A percentile compares a stretch with the other conserved stretches of the same genome.
These are phyloP conservation scores for Stromatinia cepivora DNA, from an alignment of 2,329 filamentous ascomycete genomes.

Conservation along the genomic window DNA sequence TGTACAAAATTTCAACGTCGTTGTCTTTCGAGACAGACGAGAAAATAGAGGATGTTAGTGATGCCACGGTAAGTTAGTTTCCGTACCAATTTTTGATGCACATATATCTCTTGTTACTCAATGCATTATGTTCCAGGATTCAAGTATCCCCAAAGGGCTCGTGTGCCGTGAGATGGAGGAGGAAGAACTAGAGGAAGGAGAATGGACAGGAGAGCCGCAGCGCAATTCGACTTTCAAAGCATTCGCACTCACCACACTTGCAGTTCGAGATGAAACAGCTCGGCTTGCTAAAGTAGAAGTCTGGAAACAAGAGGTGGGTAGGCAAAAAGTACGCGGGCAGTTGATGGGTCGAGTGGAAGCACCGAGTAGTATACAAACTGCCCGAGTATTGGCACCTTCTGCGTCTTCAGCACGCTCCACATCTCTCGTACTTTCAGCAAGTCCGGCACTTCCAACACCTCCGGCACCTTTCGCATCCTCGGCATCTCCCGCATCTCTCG, in stretches of 20 bases:
- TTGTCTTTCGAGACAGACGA: background rate
- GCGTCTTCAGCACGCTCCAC: background rate
- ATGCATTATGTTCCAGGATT: background rate
- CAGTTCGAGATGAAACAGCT: too few species aligned
- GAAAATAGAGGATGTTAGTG: background rate
- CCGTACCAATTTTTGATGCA: background rate
- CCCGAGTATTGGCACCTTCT: too few species aligned
- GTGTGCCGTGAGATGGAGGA: background rate
- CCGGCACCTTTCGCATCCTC: too few species aligned
- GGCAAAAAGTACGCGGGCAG: background rate
- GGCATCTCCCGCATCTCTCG: too few species aligned
- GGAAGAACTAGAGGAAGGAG: background rate
- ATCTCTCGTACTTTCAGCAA: too few species aligned
- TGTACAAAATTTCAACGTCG: background rate
- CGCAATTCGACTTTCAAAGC: background rate
- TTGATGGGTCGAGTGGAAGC: background rate
- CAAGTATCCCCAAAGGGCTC: accelerated
- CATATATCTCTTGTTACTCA: background rate
- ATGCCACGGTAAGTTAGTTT: background rate
- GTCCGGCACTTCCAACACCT: too few species aligned
- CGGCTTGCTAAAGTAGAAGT: background rate
- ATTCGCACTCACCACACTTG: background rate
- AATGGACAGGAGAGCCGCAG: background rate
- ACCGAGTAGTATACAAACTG: background rate
- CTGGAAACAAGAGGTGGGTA: background rate